Base-by-base conservation (phyloP, 805 yeast genomes). In the Candida vartiovaarae region DNA sequence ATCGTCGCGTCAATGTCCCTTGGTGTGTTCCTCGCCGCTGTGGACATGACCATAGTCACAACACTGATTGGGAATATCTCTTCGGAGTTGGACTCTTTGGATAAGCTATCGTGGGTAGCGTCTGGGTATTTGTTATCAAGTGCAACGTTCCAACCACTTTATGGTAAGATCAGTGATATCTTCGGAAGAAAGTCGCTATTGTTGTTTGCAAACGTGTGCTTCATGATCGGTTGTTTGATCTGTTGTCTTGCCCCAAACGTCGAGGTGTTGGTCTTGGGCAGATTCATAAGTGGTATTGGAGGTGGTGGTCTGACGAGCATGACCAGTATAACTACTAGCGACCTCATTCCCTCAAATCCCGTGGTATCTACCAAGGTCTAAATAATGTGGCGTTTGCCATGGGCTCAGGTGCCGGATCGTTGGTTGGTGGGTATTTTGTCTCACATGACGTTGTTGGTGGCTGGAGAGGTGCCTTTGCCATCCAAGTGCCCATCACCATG, bases 301-400 rank as follows among this genome's bases (percentile, higher is more conserved):
- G 96, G 95, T 15, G 93, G 95, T 7, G 96, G 96, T 1, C 70
- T 88, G 55, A 77, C 85, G 9, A 70, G 88, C 0, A 65, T 87
- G 52, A 74, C 85, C 6, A 78, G 91, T 2, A 84, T 89, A 43
- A 75, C 91, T 1, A 72, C 84, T 52, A 78, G 86, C 15, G 96
- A 89, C 61, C 65, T 88, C 40, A 81, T 88, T 8, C 84, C 95
- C 68, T 83, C 48, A 71, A 93, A 43, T 77, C 82, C 35, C 70
- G 96, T 46, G 95, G 95, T 2, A 61, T 85, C 29, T 86, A 77
- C 61, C 96, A 89, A 59, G 96, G 96, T 0, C 60, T 84, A 41
- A 84, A 84, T 32, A 88, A 88, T 59, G 68, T 88, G 20, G 78
- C 78, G 35, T 89, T 75, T 56, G 91, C 89, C 10, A 57, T 79